These are phyloP conservation scores for Pinguiococcus pyrenoidosus DNA, from an alignment of 108 stramenopile species.

Conservation along the genomic window DNA sequence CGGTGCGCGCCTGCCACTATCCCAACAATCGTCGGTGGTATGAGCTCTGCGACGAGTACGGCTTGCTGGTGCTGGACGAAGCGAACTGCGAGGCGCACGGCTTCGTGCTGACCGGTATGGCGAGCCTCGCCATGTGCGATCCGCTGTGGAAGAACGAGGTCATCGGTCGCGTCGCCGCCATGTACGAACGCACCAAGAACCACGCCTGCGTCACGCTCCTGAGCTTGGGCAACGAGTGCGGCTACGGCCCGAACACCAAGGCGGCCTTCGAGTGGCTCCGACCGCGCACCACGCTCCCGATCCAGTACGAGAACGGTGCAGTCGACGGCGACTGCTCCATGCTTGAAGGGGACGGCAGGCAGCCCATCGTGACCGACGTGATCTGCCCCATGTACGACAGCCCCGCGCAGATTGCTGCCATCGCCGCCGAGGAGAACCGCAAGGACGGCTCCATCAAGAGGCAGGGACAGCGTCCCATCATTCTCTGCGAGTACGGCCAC, in stretches of 20 bases:
- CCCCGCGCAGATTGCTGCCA: conserved; percentile 42
- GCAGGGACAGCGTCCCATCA: conserved; percentile 64
- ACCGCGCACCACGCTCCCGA: conserved; percentile 47
- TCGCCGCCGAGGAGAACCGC: no score
- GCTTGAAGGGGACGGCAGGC: conserved; percentile 39
- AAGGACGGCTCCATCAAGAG: no score
- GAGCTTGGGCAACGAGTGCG: conserved; percentile 83
- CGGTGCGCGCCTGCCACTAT: conserved; percentile 82
- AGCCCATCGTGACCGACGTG: conserved; percentile 64
- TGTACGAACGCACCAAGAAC: conserved; percentile 66
- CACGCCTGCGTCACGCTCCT: conserved; percentile 77
- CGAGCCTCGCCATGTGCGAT: no score
- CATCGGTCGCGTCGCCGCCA: no score
- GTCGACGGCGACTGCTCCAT: conserved; percentile 42
- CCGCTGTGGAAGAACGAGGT: no score
- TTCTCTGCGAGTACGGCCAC: conserved; percentile 87
- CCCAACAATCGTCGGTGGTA: conserved; percentile 76
- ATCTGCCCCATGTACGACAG: conserved; percentile 88
- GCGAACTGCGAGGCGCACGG: conserved; percentile 96
- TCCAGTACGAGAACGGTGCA: conserved; percentile 57
- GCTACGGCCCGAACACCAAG: conserved; percentile 52
- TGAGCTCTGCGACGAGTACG: conserved; percentile 70
- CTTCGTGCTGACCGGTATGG: no score
- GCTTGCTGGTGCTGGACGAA: conserved; percentile 87
- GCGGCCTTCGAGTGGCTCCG: conserved; percentile 40